Percentiles rank a stretch among this genome's conserved stretches.
Conservation (phyloP, 371 early-diverging fungal genomes). For the Apophysomyces sp. region DNA sequence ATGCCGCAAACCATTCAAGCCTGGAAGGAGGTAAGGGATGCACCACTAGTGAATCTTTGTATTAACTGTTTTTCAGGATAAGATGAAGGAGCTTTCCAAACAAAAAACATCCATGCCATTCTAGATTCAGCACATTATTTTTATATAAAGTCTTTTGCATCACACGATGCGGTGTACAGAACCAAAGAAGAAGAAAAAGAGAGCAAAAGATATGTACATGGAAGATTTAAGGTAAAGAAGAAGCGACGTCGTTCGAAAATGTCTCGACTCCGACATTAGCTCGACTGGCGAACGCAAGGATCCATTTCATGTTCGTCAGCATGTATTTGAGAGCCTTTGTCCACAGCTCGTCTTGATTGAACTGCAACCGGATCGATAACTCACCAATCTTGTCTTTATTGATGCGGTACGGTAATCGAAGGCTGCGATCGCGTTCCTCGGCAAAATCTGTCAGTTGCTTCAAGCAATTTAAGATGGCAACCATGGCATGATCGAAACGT, state of each 20-base stretch:
- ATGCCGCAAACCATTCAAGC: conserved; percentile 52
- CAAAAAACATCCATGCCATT: conserved; percentile 51
- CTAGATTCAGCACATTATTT: conserved; percentile 15
- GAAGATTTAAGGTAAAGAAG: not conserved
- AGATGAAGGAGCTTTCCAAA: conserved; percentile 46
- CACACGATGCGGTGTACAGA: not conserved
- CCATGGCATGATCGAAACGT: conserved; percentile 89
- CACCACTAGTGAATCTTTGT: not conserved
- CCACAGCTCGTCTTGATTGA: conserved; percentile 90
- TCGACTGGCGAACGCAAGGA: conserved; percentile 72
- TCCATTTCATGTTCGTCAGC: conserved; percentile 85
- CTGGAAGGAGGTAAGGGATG: conserved; percentile 45
- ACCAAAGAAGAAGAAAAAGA: not conserved
- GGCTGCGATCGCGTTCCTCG: conserved; percentile 68
- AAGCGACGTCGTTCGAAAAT: not conserved
- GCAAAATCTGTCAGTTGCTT: conserved; percentile 85
- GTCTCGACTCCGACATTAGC: conserved; percentile 25
- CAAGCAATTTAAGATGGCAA: conserved; percentile 85
- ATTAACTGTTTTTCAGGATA: conserved; percentile 24
- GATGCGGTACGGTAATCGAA: conserved; percentile 86
- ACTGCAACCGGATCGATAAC: conserved; percentile 80
- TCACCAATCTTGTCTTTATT: conserved; percentile 90
- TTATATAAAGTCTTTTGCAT: conserved; percentile 1
- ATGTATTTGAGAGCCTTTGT: conserved; percentile 89
- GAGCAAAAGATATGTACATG: not conserved